Evolutionary conservation across 352 stramenopile genomes (phyloP).

Genomic region (Phytophthora niederhauseri): DNA sequence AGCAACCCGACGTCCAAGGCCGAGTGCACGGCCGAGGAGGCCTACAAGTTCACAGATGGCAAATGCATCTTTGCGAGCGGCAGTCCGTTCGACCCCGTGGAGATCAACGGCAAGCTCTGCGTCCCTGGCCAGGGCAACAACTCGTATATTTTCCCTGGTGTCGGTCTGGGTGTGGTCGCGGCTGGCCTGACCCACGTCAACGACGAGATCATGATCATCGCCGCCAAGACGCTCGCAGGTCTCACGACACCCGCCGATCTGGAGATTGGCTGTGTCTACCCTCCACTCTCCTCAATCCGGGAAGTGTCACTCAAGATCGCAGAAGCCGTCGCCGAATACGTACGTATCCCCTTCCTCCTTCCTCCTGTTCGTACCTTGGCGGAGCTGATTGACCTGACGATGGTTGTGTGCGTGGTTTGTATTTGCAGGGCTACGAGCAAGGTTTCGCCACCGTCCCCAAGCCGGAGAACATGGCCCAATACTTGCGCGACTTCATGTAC

Average conservation of each 20-base stretch:
- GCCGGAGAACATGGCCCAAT: slow-evolving; percentile 52
- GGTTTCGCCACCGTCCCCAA: slow-evolving; percentile 58
- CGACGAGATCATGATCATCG: slow-evolving; percentile 87
- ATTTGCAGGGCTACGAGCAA: slow-evolving; percentile 53
- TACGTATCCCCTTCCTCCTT: slow-evolving; percentile 4
- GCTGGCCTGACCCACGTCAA: slow-evolving; percentile 78
- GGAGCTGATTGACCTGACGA: slow-evolving; percentile 4
- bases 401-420: slow-evolving; percentile 1
- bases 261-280: slow-evolving; percentile 94
- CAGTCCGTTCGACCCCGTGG: slow-evolving; percentile 95
- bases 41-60: slow-evolving; percentile 96
- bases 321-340: slow-evolving; percentile 67
- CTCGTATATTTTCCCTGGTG: slow-evolving; percentile 97
- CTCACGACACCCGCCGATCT: slow-evolving; percentile 92
- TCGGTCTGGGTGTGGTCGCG: slow-evolving; percentile 94
- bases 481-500: slow-evolving; percentile 65
- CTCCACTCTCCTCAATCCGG: slow-evolving; percentile 90
- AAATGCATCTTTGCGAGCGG: slow-evolving; percentile 97
- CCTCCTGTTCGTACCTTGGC: background rate
- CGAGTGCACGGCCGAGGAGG: slow-evolving; percentile 97
- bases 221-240: slow-evolving; percentile 70
- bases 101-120: slow-evolving; percentile 86
- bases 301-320: slow-evolving; percentile 94
- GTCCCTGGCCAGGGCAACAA: slow-evolving; percentile 95
- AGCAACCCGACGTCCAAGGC: slow-evolving; percentile 97